A percentile compares a stretch with the other conserved stretches of the same genome.
Evolutionary conservation across 306 rosid species (phyloP).

Genomic region (Bauhinia variegata): DNA sequence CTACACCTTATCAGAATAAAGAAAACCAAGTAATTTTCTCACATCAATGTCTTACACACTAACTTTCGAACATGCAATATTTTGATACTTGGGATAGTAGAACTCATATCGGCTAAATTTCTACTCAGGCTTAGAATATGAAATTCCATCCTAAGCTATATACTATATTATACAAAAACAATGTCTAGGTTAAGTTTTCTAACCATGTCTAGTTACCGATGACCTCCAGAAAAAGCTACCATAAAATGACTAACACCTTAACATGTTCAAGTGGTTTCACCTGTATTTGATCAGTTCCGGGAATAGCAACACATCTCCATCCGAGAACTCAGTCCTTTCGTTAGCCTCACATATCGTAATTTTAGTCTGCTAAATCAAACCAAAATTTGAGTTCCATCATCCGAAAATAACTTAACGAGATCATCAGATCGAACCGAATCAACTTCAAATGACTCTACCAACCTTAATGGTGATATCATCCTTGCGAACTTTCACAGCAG

Average conservation of each 20-base stretch:
- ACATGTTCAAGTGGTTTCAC: background rate
- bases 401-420: background rate
- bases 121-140: background rate
- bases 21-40: background rate
- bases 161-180: background rate
- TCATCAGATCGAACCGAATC: background rate
- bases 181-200: conserved; percentile 1
- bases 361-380: conserved; percentile 12
- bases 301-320: too few species aligned
- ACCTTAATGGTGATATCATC: conserved; percentile 61
- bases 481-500: conserved; percentile 62
- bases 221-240: background rate
- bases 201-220: background rate
- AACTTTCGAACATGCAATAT: background rate
- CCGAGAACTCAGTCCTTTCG: background rate
- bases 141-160: background rate
- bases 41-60: background rate
- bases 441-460: background rate
- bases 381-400: background rate
- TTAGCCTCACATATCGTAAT: too few species aligned
- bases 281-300: too few species aligned
- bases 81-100: background rate
- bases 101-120: background rate
- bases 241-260: background rate
- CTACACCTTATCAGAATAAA: background rate